Conservation (phyloP, 2,329 filamentous ascomycete genomes). For the Ustilaginoidea virens region DNA sequence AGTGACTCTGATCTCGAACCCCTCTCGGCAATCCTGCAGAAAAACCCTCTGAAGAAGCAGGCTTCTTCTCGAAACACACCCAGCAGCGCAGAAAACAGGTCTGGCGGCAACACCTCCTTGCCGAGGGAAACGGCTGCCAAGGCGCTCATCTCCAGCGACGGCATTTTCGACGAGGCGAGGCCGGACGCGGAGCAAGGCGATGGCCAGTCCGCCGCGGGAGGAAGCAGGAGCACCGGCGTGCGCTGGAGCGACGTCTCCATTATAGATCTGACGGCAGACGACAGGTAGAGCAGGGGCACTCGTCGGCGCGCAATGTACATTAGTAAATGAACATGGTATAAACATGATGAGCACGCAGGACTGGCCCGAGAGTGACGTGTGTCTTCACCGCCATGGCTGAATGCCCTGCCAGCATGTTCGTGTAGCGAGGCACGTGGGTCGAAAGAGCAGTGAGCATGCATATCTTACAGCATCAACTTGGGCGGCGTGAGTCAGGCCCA, state of each 20-base stretch:
- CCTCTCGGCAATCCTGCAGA: slow-evolving; percentile 1
- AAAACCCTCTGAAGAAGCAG: not conserved
- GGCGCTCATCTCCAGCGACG: slow-evolving; percentile 20
- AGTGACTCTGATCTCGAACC: slow-evolving; percentile 7
- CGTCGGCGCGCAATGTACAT: no score
- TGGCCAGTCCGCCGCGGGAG: slow-evolving; percentile 7
- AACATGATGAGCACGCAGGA: no score
- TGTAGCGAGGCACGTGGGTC: no score
- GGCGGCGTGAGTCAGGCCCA: no score
- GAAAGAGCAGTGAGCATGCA: no score
- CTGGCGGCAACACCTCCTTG: slow-evolving; percentile 1
- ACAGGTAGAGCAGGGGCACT: no score
- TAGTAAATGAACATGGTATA: no score
- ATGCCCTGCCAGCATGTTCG: no score
- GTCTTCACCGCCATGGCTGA: no score
- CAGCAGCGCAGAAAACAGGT: slow-evolving; percentile 2
- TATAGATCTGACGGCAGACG: slow-evolving; percentile 21
- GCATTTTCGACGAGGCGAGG: slow-evolving; percentile 22
- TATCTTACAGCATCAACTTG: no score
- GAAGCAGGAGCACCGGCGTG: slow-evolving; percentile 8
- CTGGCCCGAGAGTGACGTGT: no score
- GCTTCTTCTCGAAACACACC: not conserved
- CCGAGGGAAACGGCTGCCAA: slow-evolving; percentile 22
- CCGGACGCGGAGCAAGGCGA: slow-evolving; percentile 13
- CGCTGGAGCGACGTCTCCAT: slow-evolving; percentile 18